A percentile compares a stretch with the other conserved stretches of the same genome.
phyloP scores from a whole-genome alignment of 768 basidiomycete species.

The Strobilomyces dryophilus region DNA sequence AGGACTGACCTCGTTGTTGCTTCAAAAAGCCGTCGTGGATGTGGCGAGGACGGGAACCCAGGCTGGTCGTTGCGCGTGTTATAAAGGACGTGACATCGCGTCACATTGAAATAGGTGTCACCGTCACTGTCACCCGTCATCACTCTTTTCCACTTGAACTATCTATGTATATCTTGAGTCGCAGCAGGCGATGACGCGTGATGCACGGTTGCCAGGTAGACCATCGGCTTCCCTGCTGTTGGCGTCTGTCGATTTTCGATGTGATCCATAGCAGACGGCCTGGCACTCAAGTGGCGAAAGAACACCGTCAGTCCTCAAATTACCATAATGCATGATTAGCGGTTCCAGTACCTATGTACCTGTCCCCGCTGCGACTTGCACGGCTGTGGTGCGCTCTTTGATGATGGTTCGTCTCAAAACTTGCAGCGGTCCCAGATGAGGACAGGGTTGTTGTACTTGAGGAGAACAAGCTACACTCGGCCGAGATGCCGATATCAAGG shows the following conservation, averaged over 20 bases:
- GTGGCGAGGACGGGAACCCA: constrained; percentile 2
- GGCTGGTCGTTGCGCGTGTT: constrained; percentile 1
- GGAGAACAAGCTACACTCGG: too few relatives aligned
- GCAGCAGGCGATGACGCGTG: neutral
- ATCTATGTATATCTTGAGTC: too few relatives aligned
- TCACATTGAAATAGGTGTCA: neutral
- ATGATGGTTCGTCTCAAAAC: neutral
- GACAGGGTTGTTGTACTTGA: too few relatives aligned
- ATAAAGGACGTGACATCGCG: constrained; percentile 10
- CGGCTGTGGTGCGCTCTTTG: neutral
- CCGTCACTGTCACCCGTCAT: constrained; percentile 10
- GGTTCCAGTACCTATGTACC: neutral
- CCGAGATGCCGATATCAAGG: too few relatives aligned
- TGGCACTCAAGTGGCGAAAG: too few relatives aligned
- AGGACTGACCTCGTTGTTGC: constrained; percentile 7
- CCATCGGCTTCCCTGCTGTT: too few relatives aligned
- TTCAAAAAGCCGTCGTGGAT: constrained; percentile 2
- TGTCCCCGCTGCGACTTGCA: neutral
- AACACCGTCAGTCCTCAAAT: too few relatives aligned
- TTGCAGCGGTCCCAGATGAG: neutral
- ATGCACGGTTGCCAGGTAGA: neutral
- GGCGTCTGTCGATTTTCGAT: too few relatives aligned
- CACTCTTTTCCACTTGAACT: neutral
- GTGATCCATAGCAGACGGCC: too few relatives aligned
- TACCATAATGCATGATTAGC: too few relatives aligned